Base-by-base conservation (phyloP, 2,329 filamentous ascomycete species). In the Colletotrichum sp. region DNA sequence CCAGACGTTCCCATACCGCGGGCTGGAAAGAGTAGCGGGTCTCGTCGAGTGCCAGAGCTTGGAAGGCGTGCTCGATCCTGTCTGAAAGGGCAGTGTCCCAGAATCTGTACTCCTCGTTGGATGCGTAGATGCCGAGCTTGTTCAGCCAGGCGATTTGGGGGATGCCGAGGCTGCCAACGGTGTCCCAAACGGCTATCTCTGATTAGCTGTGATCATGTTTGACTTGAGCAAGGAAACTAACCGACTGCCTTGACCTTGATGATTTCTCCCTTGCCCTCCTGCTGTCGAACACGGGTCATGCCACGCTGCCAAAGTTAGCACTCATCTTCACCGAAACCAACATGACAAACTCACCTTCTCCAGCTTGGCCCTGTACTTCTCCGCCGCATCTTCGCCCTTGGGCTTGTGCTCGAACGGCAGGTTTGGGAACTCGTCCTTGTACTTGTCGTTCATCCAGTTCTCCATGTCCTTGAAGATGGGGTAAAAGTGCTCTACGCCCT, bases 21-120 rank as follows among this genome's bases (percentile, higher is more conserved):
- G 90, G 89, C n/a, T 82, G 83, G 75, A 92, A 92, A 0, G 89
- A 87, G 1, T 86, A 81, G 10, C 90, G 87, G 24, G 86, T 87
- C 81, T 92, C 91, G 73, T 92, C 90, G 3, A 92, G 81, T 1
- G 90, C 90, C 12, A 92, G 84, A 0, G 90, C 90, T 26, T 92
- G 91, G 78, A 92, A 92, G 0, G 89, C 90, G 79, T 91, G 86
- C 78, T 91, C 87, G 38, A 92, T 87, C 15, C 85, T 85, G 72
- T 87, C 84, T 1, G 89, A 90, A 30, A 91, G 81, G 52, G 83
- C 86, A 5, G 89, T 91, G 78, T 91, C 88, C 79, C 88, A 89
- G 82, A 90, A 91, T 75, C 86, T 87, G 75, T 85, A 90, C 87
- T 89, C 87, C 62, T 84, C 83, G 64, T 88, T 88, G 24, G 82